Evolutionary conservation across 495 filamentous ascomycete genomes (phyloP), one percentile per base, ranked within the genome.

Genomic region (Xylaria longipes): DNA sequence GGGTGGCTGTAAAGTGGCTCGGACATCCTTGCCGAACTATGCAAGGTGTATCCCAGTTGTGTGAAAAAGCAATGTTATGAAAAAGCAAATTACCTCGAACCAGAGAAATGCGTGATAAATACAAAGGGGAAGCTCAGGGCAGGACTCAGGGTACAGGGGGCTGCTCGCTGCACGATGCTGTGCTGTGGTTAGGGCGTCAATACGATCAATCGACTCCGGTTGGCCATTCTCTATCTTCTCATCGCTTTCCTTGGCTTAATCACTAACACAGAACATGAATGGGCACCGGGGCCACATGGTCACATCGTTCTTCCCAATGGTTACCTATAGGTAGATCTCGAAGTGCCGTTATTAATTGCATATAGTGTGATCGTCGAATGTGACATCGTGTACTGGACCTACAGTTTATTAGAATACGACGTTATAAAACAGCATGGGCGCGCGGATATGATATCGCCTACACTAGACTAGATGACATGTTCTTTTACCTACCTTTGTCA

Each of bases 281-380:
- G 33, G 22, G 33, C 48, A 43, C 33, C 65, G n/a, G 48, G 48
- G 11, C 33, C 46, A 63, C 37, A 67, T 54, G 46, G 65, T 54
- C 65, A 67, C 65, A 67, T 67, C 33, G 29, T 52, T 56, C 65
- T 48, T 20, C 35, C 14, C 25, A n/a, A 48, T 65, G 25, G 41
- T 17, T 33, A 45, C 25, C 65, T 39, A 63, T 33, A 39, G 46
- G 65, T 56, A 56, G 65, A 67, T 67, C 65, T 22, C 35, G 22
- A 67, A 56, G 41, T 67, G 65, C 65, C 65, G 58, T 70, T 63
- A 68, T 70, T 64, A 70, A 70, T 64, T 63, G 48, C 58, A 63
- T 64, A 64, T 35, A 63, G 58, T 64, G 57, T 63, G 68, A 70
- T 70, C 68, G 68, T 35, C 68, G 33, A 56, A 70, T 70, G 68